These are phyloP conservation scores for Apiospora hydei DNA, from an alignment of 2,329 filamentous ascomycete species.

Conservation along the genomic window DNA sequence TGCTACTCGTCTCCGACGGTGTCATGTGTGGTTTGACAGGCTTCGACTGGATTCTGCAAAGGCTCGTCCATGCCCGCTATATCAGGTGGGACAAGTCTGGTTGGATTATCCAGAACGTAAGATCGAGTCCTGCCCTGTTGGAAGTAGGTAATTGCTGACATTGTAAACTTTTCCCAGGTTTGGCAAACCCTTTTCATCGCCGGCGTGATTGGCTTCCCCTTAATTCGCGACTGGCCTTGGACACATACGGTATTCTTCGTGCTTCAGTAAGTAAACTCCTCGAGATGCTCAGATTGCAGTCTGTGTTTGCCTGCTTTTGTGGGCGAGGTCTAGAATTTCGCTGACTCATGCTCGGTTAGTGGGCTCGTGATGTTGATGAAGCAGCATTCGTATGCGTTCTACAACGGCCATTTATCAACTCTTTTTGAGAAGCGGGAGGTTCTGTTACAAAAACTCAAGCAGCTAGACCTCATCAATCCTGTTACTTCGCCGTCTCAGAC, in stretches of 20 bases:
- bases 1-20: slow-evolving; percentile 69
- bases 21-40: slow-evolving; percentile 72
- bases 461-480: slow-evolving; percentile 62
- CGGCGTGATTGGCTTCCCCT: slow-evolving; percentile 68
- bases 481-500: slow-evolving; percentile 52
- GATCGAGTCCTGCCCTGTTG: slow-evolving; percentile 31
- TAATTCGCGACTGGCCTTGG: slow-evolving; percentile 81
- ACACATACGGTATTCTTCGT: slow-evolving; percentile 72
- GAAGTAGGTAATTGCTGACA: background rate
- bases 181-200: slow-evolving; percentile 74
- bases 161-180: slow-evolving; percentile 47
- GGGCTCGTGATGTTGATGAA: slow-evolving; percentile 83
- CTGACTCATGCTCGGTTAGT: slow-evolving; percentile 23
- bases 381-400: slow-evolving; percentile 81
- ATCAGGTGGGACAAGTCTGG: slow-evolving; percentile 72
- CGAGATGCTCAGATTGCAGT: background rate
- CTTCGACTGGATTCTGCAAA: slow-evolving; percentile 72
- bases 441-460: slow-evolving; percentile 58
- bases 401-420: slow-evolving; percentile 76
- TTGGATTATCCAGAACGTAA: slow-evolving; percentile 76
- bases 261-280: slow-evolving; percentile 20
- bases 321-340: slow-evolving; percentile 49
- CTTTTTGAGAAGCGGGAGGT: slow-evolving; percentile 58
- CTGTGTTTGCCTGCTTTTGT: background rate
- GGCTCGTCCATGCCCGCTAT: slow-evolving; percentile 62